A percentile compares a stretch with the other conserved stretches of the same genome.
Evolutionary conservation across 768 basidiomycete genomes (phyloP).

Genomic region (Dacryopinax spathularia): DNA sequence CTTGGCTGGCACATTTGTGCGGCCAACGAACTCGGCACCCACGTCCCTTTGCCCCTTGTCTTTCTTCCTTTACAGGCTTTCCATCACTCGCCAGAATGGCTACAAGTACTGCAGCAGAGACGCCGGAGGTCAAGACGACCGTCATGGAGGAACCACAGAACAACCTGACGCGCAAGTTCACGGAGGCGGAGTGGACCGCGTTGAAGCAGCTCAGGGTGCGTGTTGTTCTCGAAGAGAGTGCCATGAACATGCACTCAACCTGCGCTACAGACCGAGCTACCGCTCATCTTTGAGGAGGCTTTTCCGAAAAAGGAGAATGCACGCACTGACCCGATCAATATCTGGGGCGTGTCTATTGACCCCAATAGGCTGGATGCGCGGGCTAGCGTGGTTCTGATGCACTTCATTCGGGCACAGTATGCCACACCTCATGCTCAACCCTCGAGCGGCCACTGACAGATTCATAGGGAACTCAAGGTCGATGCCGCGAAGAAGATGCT

Average conservation of each 20-base stretch:
- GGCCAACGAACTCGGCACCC: background rate
- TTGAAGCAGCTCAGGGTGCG: constrained; percentile 54
- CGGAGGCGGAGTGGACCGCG: constrained; percentile 54
- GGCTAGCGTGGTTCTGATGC: constrained; percentile 63
- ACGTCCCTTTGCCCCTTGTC: background rate
- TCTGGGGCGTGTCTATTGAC: constrained; percentile 64
- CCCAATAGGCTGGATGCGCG: constrained; percentile 43
- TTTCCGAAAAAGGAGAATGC: constrained; percentile 45
- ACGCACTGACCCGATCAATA: constrained; percentile 34
- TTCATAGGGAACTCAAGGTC: constrained; percentile 37
- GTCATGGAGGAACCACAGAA: constrained; percentile 48
- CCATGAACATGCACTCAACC: constrained; percentile 16
- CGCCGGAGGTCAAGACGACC: background rate
- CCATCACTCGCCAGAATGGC: background rate
- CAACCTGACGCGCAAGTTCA: constrained; percentile 53
- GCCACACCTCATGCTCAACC: constrained; percentile 4
- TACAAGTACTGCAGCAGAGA: background rate
- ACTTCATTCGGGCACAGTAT: constrained; percentile 65
- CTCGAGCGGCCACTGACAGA: background rate
- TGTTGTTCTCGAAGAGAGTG: constrained; percentile 5
- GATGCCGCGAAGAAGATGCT: constrained; percentile 50
- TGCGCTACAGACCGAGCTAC: constrained; percentile 26
- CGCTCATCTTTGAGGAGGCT: constrained; percentile 42
- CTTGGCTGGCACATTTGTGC: no score
- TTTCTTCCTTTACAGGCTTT: background rate